phyloP scores from a whole-genome alignment of 495 filamentous ascomycete genomes.

The Annulohypoxylon moriforme region DNA sequence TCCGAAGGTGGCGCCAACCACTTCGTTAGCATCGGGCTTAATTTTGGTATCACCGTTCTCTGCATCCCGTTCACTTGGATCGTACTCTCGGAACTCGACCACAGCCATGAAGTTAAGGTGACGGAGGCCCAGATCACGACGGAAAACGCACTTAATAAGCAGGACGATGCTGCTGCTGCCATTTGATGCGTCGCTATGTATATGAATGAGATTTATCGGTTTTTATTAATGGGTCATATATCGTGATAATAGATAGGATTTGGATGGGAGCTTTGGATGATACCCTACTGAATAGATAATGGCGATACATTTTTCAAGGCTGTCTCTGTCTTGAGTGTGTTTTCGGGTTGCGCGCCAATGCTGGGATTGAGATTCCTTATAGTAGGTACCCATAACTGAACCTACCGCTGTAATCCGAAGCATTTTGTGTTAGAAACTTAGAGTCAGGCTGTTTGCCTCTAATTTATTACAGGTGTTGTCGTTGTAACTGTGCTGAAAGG shows the following conservation, averaged over 20 bases:
- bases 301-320: background rate
- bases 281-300: conserved; percentile 32
- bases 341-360: no score
- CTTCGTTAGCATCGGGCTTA: conserved; percentile 49
- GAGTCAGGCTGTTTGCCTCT: no score
- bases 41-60: conserved; percentile 49
- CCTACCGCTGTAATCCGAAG: no score
- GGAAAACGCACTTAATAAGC: conserved; percentile 3
- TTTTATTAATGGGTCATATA: background rate
- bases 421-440: no score
- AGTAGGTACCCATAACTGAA: no score
- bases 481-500: no score
- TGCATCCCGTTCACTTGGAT: conserved; percentile 50
- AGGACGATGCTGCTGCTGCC: conserved; percentile 9
- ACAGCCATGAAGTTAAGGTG: conserved; percentile 36
- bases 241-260: background rate
- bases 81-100: conserved; percentile 47
- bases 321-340: no score
- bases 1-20: conserved; percentile 48
- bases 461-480: no score
- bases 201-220: background rate
- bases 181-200: conserved; percentile 3
- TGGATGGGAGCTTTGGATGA: conserved; percentile 15
- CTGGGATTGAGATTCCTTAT: no score
- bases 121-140: conserved; percentile 20